A percentile compares a stretch with the other conserved stretches of the same genome.
Conservation (phyloP, 805 yeast species). For the Pichia nakasei region DNA sequence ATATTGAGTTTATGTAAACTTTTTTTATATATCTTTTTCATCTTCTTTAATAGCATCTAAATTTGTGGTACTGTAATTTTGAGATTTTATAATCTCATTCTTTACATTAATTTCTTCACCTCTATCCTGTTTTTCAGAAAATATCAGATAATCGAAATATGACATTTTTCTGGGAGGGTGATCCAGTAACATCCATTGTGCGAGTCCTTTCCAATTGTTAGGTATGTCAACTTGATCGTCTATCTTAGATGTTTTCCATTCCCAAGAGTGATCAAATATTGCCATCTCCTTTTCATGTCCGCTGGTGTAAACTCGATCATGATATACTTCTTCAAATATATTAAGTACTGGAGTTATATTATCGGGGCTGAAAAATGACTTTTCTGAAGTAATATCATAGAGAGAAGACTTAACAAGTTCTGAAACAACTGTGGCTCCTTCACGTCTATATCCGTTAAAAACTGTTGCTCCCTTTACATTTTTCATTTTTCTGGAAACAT, state of each 20-base stretch:
- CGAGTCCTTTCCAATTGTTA: conserved; percentile 1
- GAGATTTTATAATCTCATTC: too few species aligned
- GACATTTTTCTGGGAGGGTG: conserved; percentile 4
- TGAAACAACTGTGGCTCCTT: background rate
- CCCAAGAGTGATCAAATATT: conserved; percentile 1
- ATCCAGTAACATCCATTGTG: background rate
- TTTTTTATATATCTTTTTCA: too few species aligned
- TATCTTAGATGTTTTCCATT: background rate
- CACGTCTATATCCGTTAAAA: background rate
- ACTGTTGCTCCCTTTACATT: conserved; percentile 2
- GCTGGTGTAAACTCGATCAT: background rate
- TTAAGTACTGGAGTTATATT: background rate
- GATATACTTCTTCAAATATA: conserved; percentile 1
- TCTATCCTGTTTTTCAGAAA: background rate
- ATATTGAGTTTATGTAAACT: background rate
- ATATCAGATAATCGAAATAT: conserved; percentile 1
- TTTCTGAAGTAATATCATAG: conserved; percentile 1
- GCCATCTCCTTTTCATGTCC: conserved; percentile 4
- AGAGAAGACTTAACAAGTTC: background rate
- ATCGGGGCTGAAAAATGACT: background rate
- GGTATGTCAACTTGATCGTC: background rate
- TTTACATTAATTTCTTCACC: too few species aligned
- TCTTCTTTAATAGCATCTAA: too few species aligned
- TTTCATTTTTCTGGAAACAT: background rate
- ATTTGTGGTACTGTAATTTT: too few species aligned